A percentile compares a stretch with the other conserved stretches of the same genome.
phyloP scores from a whole-genome alignment of 2,329 filamentous ascomycete genomes.

The Sclerotinia subarctica region DNA sequence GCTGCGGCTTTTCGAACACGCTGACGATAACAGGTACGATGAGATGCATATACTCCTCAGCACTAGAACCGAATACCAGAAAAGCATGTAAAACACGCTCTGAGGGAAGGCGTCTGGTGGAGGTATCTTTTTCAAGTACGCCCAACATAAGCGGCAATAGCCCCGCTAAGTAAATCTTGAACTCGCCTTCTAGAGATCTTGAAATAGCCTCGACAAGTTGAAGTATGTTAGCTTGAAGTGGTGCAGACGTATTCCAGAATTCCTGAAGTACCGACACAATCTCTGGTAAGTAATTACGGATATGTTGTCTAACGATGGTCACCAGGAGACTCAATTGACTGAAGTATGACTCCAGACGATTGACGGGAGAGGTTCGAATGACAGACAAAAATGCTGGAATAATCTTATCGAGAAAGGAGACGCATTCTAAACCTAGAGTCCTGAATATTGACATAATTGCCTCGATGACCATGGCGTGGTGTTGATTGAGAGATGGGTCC shows the following conservation, averaged over 20 bases:
- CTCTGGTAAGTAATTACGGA: constrained; percentile 81
- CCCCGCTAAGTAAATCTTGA: constrained; percentile 90
- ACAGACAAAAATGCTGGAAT: constrained; percentile 91
- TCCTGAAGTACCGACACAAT: constrained; percentile 85
- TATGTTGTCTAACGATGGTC: constrained; percentile 93
- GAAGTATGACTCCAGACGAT: constrained; percentile 90
- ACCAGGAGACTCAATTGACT: constrained; percentile 93
- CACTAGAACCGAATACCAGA: constrained; percentile 89
- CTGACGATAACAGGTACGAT: constrained; percentile 95
- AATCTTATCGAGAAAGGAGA: constrained; percentile 89
- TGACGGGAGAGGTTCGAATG: constrained; percentile 74
- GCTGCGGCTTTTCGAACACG: constrained; percentile 85
- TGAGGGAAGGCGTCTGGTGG: constrained; percentile 72
- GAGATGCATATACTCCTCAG: constrained; percentile 98
- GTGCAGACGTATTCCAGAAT: constrained; percentile 79
- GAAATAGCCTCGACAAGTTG: constrained; percentile 92
- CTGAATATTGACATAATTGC: constrained; percentile 99
- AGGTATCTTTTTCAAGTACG: constrained; percentile 81
- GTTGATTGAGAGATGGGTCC: constrained; percentile 82
- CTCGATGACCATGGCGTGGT: constrained; percentile 91
- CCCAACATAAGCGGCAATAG: constrained; percentile 91
- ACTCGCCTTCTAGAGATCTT: constrained; percentile 90
- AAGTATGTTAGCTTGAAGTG: constrained; percentile 86
- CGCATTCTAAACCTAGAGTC: constrained; percentile 91
- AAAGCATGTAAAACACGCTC: constrained; percentile 93